Conservation (phyloP, 768 basidiomycete species). For the Phanerodontia chrysosporium region DNA sequence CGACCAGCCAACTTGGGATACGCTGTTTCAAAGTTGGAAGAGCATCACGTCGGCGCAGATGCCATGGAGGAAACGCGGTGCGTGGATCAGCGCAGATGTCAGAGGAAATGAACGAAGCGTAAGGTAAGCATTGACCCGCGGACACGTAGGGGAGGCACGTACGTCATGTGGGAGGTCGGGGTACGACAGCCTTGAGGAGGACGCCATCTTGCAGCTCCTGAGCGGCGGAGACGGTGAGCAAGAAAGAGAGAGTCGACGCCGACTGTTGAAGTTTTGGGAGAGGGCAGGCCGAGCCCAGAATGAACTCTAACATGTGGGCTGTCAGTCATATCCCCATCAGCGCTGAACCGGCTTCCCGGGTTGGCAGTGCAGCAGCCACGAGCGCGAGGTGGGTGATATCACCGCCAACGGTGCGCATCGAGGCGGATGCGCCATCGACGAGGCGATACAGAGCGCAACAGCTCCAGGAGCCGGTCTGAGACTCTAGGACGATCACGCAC, state of each 20-base stretch:
- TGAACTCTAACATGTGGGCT: not conserved
- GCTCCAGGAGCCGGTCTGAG: not conserved
- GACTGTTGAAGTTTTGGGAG: not conserved
- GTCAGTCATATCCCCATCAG: constrained; percentile 4
- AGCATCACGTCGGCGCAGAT: not conserved
- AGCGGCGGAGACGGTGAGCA: not conserved
- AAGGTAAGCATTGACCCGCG: not conserved
- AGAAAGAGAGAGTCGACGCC: not conserved
- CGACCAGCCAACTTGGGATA: constrained; percentile 18
- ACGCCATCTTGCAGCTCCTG: constrained; percentile 6
- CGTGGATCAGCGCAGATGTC: not conserved
- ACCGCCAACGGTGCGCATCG: not conserved
- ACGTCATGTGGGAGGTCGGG: not conserved
- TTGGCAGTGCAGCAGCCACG: not conserved
- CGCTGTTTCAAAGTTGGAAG: constrained; percentile 5
- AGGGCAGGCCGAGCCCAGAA: not conserved
- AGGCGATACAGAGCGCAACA: not conserved
- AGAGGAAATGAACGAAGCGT: not conserved
- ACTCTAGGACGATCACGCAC: not conserved
- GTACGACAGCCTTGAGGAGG: not conserved
- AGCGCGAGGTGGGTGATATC: not conserved
- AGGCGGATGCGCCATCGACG: not conserved
- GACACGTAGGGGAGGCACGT: not conserved
- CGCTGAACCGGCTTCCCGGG: constrained; percentile 2
- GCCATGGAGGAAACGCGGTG: not conserved